Conservation (phyloP, 2,329 filamentous ascomycete genomes). For the Colletotrichum acutatum region DNA sequence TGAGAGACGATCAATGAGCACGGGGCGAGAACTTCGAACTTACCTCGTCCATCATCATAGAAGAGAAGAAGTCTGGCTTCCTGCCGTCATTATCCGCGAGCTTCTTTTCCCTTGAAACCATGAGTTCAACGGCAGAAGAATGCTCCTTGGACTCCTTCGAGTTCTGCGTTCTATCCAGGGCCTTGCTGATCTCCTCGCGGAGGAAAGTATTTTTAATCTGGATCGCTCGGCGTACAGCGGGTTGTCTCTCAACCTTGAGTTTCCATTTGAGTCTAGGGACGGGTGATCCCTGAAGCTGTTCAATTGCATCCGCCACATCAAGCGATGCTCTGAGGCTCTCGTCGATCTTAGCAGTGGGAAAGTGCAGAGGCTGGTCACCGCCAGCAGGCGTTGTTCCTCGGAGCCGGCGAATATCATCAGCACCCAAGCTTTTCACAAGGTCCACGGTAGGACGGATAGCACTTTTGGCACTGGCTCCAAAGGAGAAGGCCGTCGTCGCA, state of each 20-base stretch:
- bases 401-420: neutral
- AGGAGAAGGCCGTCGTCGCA: slow-evolving; percentile 42
- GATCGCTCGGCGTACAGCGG: neutral
- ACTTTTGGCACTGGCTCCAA: slow-evolving; percentile 35
- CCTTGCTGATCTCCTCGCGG: neutral
- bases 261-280: neutral
- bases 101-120: neutral
- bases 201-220: neutral
- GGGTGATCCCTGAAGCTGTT: neutral
- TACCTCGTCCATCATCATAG: neutral
- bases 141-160: neutral
- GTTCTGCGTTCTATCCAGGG: neutral
- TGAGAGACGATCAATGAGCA: too few species aligned
- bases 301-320: neutral
- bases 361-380: neutral
- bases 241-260: neutral
- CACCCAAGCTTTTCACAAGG: neutral
- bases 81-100: neutral
- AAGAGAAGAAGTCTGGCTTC: neutral
- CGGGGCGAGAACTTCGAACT: neutral
- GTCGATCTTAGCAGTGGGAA: neutral
- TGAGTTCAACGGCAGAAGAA: neutral
- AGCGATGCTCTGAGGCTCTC: neutral
- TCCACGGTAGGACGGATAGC: neutral
- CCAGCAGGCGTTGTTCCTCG: neutral